Conservation (phyloP, 805 yeast species). For the Pichia heedii region DNA sequence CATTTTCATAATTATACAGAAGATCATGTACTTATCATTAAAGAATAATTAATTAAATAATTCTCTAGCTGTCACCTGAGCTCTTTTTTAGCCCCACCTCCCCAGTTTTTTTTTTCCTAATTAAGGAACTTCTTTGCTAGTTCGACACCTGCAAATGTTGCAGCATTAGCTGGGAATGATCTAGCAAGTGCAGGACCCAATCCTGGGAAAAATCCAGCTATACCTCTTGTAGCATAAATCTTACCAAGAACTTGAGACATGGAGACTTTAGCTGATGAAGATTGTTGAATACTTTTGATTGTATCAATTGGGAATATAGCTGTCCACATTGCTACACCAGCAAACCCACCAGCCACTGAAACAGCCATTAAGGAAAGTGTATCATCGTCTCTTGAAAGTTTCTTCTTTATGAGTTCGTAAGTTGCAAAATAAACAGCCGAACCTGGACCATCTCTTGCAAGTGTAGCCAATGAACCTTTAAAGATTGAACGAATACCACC, state of each 20-base stretch:
- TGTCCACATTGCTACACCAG: constrained; percentile 96
- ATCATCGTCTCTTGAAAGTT: constrained; percentile 36
- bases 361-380: constrained; percentile 64
- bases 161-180: constrained; percentile 99
- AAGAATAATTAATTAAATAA: neutral
- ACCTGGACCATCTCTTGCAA: constrained; percentile 97
- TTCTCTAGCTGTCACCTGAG: no score
- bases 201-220: constrained; percentile 95
- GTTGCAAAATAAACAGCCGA: constrained; percentile 93
- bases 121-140: constrained; percentile 37
- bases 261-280: constrained; percentile 44
- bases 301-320: constrained; percentile 96
- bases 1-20: neutral
- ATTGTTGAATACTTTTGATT: constrained; percentile 75
- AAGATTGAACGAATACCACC: constrained; percentile 83
- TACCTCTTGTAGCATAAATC: constrained; percentile 69
- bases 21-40: no score
- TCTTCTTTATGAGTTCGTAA: constrained; percentile 70
- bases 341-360: constrained; percentile 86
- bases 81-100: no score
- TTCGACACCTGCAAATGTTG: constrained; percentile 94
- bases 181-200: constrained; percentile 91
- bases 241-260: constrained; percentile 57
- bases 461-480: constrained; percentile 85
- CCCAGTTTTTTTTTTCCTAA: no score